Evolutionary conservation across 1,284 basidiomycete genomes (phyloP).

Genomic region (Ustilago vetiveriae): DNA sequence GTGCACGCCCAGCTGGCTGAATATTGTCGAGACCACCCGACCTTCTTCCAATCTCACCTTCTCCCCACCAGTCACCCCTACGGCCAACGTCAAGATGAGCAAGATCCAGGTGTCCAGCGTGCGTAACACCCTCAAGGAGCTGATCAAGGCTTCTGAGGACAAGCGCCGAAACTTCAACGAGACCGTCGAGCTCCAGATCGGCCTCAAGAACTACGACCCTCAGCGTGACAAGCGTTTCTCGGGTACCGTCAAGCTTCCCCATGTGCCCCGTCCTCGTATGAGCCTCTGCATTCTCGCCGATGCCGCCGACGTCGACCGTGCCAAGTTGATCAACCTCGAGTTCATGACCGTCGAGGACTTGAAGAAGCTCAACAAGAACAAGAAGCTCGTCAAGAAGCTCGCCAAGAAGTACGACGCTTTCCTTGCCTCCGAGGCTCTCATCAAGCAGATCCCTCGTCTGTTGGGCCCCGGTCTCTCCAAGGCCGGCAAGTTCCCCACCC

Average conservation of each 20-base stretch:
- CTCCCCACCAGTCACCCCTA: conserved; percentile 29
- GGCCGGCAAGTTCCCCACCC: conserved; percentile 99
- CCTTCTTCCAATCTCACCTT: conserved; percentile 3
- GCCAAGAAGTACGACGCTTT: conserved; percentile 99
- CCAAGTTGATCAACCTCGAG: conserved; percentile 95
- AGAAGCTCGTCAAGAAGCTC: conserved; percentile 99
- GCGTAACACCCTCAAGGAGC: conserved; percentile 63
- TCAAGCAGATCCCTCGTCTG: conserved; percentile 99
- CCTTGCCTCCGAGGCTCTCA: conserved; percentile 94
- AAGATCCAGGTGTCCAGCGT: conserved; percentile 66
- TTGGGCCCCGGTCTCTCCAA: conserved; percentile 99
- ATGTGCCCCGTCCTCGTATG: conserved; percentile 98
- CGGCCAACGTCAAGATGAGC: conserved; percentile 36
- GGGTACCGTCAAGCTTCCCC: conserved; percentile 78
- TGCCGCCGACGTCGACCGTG: conserved; percentile 97
- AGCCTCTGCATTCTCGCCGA: conserved; percentile 99
- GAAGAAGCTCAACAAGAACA: conserved; percentile 99
- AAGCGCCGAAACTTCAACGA: conserved; percentile 67
- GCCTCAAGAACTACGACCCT: conserved; percentile 68
- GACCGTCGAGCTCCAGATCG: conserved; percentile 68
- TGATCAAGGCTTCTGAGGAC: conserved; percentile 64
- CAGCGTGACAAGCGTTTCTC: conserved; percentile 68
- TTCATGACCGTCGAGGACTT: conserved; percentile 99
- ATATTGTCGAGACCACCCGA: conserved; percentile 8
- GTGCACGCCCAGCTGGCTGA: too few species aligned